Percentiles rank a stretch among this genome's conserved stretches.
Conservation (phyloP, 495 filamentous ascomycete genomes). For the Wilcoxina mikolae region DNA sequence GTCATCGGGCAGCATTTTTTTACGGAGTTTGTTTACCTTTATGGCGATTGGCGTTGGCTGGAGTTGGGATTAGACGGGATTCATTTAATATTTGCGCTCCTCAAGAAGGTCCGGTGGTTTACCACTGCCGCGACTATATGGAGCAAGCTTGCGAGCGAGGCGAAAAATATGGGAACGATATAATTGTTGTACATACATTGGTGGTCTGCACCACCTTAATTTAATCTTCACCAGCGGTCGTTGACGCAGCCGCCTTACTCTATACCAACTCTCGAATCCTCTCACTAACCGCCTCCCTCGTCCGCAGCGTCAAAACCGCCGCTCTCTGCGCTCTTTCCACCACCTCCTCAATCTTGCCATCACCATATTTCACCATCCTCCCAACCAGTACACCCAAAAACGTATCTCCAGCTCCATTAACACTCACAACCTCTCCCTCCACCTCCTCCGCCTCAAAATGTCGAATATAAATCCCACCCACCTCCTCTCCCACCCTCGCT, state of each 20-base stretch:
- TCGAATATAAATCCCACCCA: slow-evolving; percentile 52
- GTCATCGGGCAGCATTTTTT: too few relatives aligned
- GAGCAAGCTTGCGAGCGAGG: too few relatives aligned
- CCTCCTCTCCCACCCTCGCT: slow-evolving; percentile 1
- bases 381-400: slow-evolving; percentile 70
- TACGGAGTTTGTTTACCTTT: too few relatives aligned
- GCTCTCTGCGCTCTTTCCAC: slow-evolving; percentile 57
- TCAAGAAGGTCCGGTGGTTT: too few relatives aligned
- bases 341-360: slow-evolving; percentile 38
- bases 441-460: slow-evolving; percentile 57
- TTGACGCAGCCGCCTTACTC: not conserved
- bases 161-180: too few relatives aligned
- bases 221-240: not conserved
- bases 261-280: slow-evolving; percentile 25
- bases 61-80: too few relatives aligned
- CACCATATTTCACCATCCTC: slow-evolving; percentile 31
- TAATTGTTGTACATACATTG: too few relatives aligned
- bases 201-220: too few relatives aligned
- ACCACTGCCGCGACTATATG: too few relatives aligned
- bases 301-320: slow-evolving; percentile 59
- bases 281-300: slow-evolving; percentile 52
- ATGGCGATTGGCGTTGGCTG: too few relatives aligned
- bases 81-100: too few relatives aligned
- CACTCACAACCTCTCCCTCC: slow-evolving; percentile 54
- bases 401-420: slow-evolving; percentile 91